phyloP scores from a whole-genome alignment of 495 filamentous ascomycete genomes.

The Penicillium argentinense region DNA sequence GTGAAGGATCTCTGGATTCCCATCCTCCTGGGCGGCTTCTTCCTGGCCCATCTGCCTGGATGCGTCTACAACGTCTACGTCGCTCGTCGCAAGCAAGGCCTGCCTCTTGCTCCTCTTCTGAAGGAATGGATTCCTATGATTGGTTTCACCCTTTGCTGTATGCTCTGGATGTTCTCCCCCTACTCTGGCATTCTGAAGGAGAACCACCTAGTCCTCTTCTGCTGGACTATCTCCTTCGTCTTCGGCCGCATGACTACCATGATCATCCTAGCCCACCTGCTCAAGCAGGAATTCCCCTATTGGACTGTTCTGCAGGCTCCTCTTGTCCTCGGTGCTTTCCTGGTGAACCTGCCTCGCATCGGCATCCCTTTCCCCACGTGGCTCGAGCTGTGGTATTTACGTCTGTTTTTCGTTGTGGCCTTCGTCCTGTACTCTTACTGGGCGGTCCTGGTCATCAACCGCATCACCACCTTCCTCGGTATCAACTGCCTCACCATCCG shows the following conservation, averaged over 20 bases:
- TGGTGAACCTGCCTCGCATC: slow-evolving; percentile 78
- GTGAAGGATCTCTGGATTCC: slow-evolving; percentile 87
- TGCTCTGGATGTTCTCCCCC: slow-evolving; percentile 85
- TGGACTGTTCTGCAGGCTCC: slow-evolving; percentile 92
- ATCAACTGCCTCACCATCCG: slow-evolving; percentile 95
- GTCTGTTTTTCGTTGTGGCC: slow-evolving; percentile 78
- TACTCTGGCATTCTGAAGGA: slow-evolving; percentile 74
- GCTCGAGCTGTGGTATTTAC: slow-evolving; percentile 77
- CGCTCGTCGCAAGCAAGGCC: slow-evolving; percentile 67
- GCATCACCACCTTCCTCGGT: slow-evolving; percentile 86
- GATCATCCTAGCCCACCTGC: slow-evolving; percentile 95
- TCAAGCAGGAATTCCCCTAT: slow-evolving; percentile 90
- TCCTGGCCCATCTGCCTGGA: slow-evolving; percentile 77
- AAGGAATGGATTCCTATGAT: slow-evolving; percentile 93
- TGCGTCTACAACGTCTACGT: slow-evolving; percentile 78
- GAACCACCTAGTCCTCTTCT: slow-evolving; percentile 89
- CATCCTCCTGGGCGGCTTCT: slow-evolving; percentile 68
- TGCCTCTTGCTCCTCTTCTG: slow-evolving; percentile 82
- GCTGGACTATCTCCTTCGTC: slow-evolving; percentile 89
- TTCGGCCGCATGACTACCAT: slow-evolving; percentile 99
- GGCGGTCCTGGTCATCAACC: slow-evolving; percentile 86
- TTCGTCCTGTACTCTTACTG: slow-evolving; percentile 83
- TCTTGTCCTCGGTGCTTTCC: slow-evolving; percentile 76
- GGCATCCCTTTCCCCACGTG: slow-evolving; percentile 64
- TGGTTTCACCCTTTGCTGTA: slow-evolving; percentile 69